Base-by-base conservation (phyloP, 768 basidiomycete species). In the Saitozyma sp. region DNA sequence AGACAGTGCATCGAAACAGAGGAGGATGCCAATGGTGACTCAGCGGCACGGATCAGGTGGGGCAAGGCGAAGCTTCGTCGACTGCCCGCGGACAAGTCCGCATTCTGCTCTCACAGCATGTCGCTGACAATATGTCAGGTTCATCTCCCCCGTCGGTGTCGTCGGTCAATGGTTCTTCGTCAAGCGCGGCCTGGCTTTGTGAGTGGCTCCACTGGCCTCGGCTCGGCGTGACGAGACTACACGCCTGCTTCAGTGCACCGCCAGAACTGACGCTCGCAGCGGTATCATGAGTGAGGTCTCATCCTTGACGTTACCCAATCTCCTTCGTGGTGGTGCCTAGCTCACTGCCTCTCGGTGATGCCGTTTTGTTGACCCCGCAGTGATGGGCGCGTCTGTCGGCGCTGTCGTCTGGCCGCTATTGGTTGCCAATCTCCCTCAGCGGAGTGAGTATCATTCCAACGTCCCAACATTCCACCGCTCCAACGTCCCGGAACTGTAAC, bases 91-190 rank as follows among this genome's bases (percentile, higher is more conserved):
- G 29, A 29, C 29, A 29, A 29, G 29, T 29, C 29, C 29, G n/a
- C n/a, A n/a, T n/a, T n/a, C n/a, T n/a, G n/a, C 29, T 29, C 29
- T 29, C 29, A 29, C 29, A 29, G 29, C 29, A 29, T 29, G 29
- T 29, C 29, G 29, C 29, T 29, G 29, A 29, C 29, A 2, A 2
- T 5, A 29, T 29, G 2, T 5, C 20, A 69, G 67, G 49, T 69
- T 69, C 51, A 69, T 69, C 56, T 59, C 61, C 2, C 67, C 67
- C 3, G 61, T 69, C 43, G 67, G 67, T 5, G 60, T 65, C 42
- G 58, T 65, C 37, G 61, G 64, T 6, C 67, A 69, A 37, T 69
- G 67, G 67, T 69, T 69, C 61, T 61, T 45, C 14, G 8, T 58
- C 14, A 58, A 50, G 56, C 29, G 67, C 17, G 67, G 67, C 6